A percentile compares a stretch with the other conserved stretches of the same genome.
phyloP scores from a whole-genome alignment of 306 rosid genomes.

The Lathyrus sativus region DNA sequence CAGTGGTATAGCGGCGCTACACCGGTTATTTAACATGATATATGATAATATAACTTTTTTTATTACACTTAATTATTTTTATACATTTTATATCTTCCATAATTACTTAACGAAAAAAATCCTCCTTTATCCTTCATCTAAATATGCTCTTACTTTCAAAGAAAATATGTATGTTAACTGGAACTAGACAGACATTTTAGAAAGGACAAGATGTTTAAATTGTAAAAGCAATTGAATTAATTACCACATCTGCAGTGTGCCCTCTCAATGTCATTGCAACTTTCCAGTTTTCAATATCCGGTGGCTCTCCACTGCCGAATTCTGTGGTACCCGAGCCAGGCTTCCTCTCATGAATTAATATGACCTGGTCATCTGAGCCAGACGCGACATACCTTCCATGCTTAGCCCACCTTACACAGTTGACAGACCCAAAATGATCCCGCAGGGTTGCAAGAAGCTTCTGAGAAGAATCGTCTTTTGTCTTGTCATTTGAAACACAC shows the following conservation, averaged over 20 bases:
- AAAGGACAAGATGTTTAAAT: constrained; percentile 21
- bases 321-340: constrained; percentile 99
- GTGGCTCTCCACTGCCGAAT: constrained; percentile 98
- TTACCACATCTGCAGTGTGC: constrained; percentile 99
- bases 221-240: constrained; percentile 62
- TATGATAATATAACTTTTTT: neutral
- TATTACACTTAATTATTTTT: neutral
- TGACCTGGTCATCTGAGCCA: constrained; percentile 96
- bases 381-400: constrained; percentile 92
- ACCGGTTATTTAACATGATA: neutral
- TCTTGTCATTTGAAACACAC: constrained; percentile 66
- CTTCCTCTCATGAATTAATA: constrained; percentile 92
- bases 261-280: constrained; percentile 96
- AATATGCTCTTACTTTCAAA: neutral
- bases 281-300: constrained; percentile 98
- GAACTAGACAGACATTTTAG: constrained; percentile 1
- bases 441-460: constrained; percentile 98
- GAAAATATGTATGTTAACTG: constrained; percentile 30
- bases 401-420: constrained; percentile 99
- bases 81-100: neutral
- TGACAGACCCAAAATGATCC: constrained; percentile 98
- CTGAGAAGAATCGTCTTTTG: constrained; percentile 63
- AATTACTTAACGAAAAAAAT: neutral
- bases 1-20: too few species aligned
- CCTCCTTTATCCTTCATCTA: neutral